Evolutionary conservation across 495 filamentous ascomycete genomes (phyloP).

Genomic region (Penicillium soppii): DNA sequence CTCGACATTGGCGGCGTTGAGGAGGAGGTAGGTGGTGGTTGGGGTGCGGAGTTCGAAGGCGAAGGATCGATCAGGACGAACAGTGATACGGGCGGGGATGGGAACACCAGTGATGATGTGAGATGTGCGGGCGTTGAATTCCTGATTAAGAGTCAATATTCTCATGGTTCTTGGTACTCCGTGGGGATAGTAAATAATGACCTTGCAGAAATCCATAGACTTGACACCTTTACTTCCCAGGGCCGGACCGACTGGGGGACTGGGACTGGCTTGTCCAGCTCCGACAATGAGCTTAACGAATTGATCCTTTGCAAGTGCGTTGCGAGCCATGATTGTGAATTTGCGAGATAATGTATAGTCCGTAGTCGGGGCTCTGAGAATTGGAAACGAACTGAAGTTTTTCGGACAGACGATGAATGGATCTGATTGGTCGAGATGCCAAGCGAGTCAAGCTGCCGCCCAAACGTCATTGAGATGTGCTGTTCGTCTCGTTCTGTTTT

Average conservation of each 20-base stretch:
- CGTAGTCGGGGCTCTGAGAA: neutral
- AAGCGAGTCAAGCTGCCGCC: constrained; percentile 24
- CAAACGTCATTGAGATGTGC: constrained; percentile 20
- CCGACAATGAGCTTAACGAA: constrained; percentile 98
- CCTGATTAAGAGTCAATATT: constrained; percentile 51
- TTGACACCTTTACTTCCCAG: constrained; percentile 98
- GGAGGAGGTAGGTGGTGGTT: constrained; percentile 81
- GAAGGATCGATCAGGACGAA: constrained; percentile 91
- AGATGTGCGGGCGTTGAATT: constrained; percentile 94
- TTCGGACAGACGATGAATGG: constrained; percentile 18
- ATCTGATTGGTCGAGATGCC: constrained; percentile 21
- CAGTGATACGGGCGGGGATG: constrained; percentile 84
- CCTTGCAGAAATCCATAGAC: constrained; percentile 99
- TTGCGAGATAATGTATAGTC: neutral
- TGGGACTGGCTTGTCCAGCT: constrained; percentile 92
- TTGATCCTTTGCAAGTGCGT: constrained; percentile 68
- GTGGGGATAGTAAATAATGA: constrained; percentile 34
- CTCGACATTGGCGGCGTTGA: constrained; percentile 77
- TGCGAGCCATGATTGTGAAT: constrained; percentile 70
- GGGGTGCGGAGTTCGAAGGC: constrained; percentile 92
- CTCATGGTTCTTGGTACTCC: no score
- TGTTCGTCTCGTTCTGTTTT: neutral
- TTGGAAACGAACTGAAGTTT: constrained; percentile 16
- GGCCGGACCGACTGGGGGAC: constrained; percentile 96
- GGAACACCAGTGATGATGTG: constrained; percentile 83